Base-by-base conservation (phyloP, 2,329 filamentous ascomycete species). In the Aureobasidium musti region DNA sequence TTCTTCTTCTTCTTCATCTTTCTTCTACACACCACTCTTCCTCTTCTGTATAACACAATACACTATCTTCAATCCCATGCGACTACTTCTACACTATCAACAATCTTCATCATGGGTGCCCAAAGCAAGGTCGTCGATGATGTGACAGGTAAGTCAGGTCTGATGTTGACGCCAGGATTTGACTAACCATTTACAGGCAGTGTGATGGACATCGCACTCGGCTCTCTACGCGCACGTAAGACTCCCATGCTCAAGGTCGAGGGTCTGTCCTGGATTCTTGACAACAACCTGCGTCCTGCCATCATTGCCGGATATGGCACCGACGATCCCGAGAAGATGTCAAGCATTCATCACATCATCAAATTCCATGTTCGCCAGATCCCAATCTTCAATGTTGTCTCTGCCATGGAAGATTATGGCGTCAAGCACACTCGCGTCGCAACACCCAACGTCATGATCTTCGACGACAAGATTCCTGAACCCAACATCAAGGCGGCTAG, bases 341-440 rank as follows among this genome's bases (percentile, higher is more conserved):
- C 59, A 1, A 50, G 45, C 17, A 50, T 52, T 1, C 59, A 63
- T 21, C 59, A 63, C 45, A 63, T 63, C 33, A 52, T 63, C 43
- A 61, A 61, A 30, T 61, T 61, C 7, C 57, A 63, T 17, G 11
- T 33, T 11, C 45, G 59, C 21, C 41, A 63, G 21, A 2, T 7
- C 3, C 45, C 59, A 5, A 52, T 63, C 47, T 63, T 63, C 21
- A 63, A 63, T 17, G 59, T 63, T 0, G 45, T 63, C 23, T 52
- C 59, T 14, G 45, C 59, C 17, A 52, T 39, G 45, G 59, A 52
- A 2, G 59, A 63, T 13, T 63, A 63, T 10, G 45, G 21, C 7
- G 59, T 63, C 3, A 63, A 63, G 45, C 59, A 63, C 23, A 63
- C 59, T 8, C 45, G 59, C n/a, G 59, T 63, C 2, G 59, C 59